These are phyloP conservation scores for Talaromyces verruculosus DNA, from an alignment of 2,329 filamentous ascomycete species.

Conservation along the genomic window DNA sequence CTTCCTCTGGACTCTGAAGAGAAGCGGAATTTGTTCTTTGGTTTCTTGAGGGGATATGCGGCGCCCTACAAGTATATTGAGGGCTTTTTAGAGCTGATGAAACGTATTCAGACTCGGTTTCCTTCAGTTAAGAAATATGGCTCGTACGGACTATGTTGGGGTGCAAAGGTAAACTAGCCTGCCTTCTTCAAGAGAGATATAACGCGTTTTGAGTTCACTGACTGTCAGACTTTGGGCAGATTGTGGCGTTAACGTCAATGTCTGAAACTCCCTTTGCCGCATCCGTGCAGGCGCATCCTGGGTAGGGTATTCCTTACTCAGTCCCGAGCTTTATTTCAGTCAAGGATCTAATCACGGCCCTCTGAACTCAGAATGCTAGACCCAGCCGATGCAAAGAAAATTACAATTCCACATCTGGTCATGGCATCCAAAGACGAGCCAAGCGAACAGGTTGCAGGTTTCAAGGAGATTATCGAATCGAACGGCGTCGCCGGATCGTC, in stretches of 20 bases:
- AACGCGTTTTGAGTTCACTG: background rate
- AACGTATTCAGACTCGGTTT: background rate
- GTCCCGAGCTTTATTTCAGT: background rate
- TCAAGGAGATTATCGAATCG: slow-evolving; percentile 40
- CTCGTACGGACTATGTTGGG: background rate
- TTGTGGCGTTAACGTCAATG: background rate
- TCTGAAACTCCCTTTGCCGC: background rate
- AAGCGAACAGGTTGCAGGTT: slow-evolving; percentile 52
- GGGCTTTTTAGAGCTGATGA: background rate
- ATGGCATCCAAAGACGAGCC: slow-evolving; percentile 67
- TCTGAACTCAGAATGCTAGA: slow-evolving; percentile 39
- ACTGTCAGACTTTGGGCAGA: background rate
- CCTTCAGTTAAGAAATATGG: background rate
- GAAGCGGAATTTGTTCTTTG: background rate
- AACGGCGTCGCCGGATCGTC: slow-evolving; percentile 49
- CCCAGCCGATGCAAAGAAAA: slow-evolving; percentile 57
- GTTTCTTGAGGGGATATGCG: background rate
- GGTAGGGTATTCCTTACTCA: background rate
- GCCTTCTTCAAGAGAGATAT: too few relatives aligned
- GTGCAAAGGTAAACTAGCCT: background rate
- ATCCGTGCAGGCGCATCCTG: background rate
- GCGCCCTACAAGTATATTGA: background rate
- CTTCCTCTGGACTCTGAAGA: slow-evolving; percentile 35
- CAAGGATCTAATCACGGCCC: background rate
- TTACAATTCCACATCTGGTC: slow-evolving; percentile 62